Evolutionary conservation across 768 basidiomycete species (phyloP), one percentile per base, ranked within the genome.

Genomic region (Dioszegia hungarica): DNA sequence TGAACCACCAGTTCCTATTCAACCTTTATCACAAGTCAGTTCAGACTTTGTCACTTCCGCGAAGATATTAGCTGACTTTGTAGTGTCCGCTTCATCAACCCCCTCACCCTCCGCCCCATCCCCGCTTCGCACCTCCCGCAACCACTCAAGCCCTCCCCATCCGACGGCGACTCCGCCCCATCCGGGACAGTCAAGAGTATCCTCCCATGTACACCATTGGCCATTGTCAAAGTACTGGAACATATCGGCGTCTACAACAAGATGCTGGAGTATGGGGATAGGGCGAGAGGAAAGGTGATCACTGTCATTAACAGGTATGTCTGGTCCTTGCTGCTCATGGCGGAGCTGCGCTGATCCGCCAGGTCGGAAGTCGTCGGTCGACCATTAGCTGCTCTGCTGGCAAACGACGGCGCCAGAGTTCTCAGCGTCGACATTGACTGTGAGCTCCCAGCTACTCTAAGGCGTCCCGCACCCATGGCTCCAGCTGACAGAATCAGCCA

Each of bases 361-460:
- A 90, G 91, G 61, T 93, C 90, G 36, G 95, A 99, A 75, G 95
- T 99, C 33, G 95, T 99, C 15, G 95, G 95, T 17, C 82, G 95
- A 58, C 95, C 94, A 12, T 81, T 98, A n/a, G 94, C 92, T 0
- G 95, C 95, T 3, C 79, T 99, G 43, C 82, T 98, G 38, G 85
- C 93, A 2, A 99, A 99, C 72, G 95, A 99, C 71, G 95, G 95
- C 27, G 95, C 94, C 1, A 82, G 91, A 9, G 95, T 97, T 5
- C 86, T 97, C 68, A 93, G 90, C 5, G 89, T 89, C 4, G 95
- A 99, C 74, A 89, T 98, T 54, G 91, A 94, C 73, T 89, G 90
- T 75, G 56, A 67, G 74, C 60, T 19, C 47, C 29, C 27, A 24
- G 43, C 47, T 38, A 27, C 24, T 57, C 24, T 41, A 10, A 24